These are phyloP conservation scores for Zelonia costaricensis DNA, from an alignment of 208 protist genomes.

Conservation along the genomic window DNA sequence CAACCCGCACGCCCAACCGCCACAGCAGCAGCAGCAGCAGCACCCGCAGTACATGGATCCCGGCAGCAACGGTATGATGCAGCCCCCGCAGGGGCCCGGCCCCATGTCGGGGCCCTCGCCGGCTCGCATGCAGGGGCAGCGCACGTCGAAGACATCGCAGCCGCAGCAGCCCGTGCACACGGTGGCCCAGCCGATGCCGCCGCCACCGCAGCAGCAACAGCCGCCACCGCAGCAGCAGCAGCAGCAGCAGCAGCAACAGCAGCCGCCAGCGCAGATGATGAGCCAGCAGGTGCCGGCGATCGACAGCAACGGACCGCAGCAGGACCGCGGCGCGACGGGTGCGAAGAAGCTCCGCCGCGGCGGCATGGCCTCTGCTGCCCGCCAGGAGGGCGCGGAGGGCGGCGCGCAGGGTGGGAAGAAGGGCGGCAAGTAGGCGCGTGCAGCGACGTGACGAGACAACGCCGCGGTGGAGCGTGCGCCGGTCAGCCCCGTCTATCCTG, in stretches of 20 bases:
- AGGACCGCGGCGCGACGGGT: constrained; percentile 18
- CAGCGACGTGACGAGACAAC: too few species aligned
- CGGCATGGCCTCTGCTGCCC: constrained; percentile 31
- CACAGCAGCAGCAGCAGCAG: constrained; percentile 46
- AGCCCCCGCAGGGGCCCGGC: constrained; percentile 14
- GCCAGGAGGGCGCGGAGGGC: constrained; percentile 20
- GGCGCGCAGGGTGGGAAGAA: constrained; percentile 19
- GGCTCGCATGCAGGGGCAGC: constrained; percentile 29
- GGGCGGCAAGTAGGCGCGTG: constrained; percentile 17
- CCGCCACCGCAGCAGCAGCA: constrained; percentile 25
- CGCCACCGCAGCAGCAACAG: constrained; percentile 27
- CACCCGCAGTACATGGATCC: constrained; percentile 43
- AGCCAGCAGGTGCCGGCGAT: constrained; percentile 37
- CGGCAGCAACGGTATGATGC: constrained; percentile 29
- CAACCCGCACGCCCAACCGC: constrained; percentile 24
- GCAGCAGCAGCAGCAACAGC: constrained; percentile 23
- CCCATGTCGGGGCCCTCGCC: constrained; percentile 24
- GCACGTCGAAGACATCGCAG: constrained; percentile 33
- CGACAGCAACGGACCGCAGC: constrained; percentile 42
- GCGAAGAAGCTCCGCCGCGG: constrained; percentile 54
- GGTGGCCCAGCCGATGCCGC: constrained; percentile 17
- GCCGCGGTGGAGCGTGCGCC: background rate
- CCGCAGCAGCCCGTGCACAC: constrained; percentile 46
- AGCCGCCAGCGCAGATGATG: constrained; percentile 33
- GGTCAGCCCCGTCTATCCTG: too few species aligned